phyloP scores from a whole-genome alignment of 495 filamentous ascomycete genomes.

The Talaromyces borbonicus region DNA sequence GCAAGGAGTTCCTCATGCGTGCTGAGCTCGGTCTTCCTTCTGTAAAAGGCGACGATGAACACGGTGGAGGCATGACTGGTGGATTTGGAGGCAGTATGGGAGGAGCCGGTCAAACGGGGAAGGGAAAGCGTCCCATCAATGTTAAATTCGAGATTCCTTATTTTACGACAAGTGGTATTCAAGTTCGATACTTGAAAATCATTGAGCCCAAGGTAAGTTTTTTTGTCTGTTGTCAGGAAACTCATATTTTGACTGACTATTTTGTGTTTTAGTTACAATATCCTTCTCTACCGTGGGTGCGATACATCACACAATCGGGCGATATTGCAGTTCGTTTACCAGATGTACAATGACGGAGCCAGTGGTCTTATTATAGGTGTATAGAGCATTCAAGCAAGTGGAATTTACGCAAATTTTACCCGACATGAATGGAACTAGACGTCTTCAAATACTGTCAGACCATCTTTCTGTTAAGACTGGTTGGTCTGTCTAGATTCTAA shows the following conservation, averaged over 20 bases:
- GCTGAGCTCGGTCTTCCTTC: slow-evolving; percentile 93
- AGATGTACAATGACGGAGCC: slow-evolving; percentile 68
- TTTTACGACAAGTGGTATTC: slow-evolving; percentile 97
- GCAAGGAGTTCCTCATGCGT: slow-evolving; percentile 98
- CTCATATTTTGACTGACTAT: slow-evolving; percentile 7
- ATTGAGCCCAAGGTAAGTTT: slow-evolving; percentile 91
- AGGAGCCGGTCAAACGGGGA: slow-evolving; percentile 49
- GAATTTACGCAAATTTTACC: too few species aligned
- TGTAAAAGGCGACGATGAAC: slow-evolving; percentile 93
- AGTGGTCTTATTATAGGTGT: too few species aligned
- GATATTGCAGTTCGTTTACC: slow-evolving; percentile 91
- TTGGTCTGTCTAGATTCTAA: too few species aligned
- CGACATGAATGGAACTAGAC: too few species aligned
- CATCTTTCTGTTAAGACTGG: too few species aligned
- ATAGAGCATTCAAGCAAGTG: too few species aligned
- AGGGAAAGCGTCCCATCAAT: slow-evolving; percentile 90
- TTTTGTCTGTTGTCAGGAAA: neutral
- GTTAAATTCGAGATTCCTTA: slow-evolving; percentile 99
- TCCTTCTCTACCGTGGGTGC: slow-evolving; percentile 94
- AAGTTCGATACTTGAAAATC: slow-evolving; percentile 98
- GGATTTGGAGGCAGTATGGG: slow-evolving; percentile 97
- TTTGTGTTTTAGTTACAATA: slow-evolving; percentile 66
- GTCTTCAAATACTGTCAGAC: too few species aligned
- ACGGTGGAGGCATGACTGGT: slow-evolving; percentile 91
- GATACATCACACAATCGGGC: slow-evolving; percentile 95